Evolutionary conservation across 1,139 yeast species (phyloP), one percentile per base, ranked within the genome.

Genomic region (Lizanozyma gosingica): DNA sequence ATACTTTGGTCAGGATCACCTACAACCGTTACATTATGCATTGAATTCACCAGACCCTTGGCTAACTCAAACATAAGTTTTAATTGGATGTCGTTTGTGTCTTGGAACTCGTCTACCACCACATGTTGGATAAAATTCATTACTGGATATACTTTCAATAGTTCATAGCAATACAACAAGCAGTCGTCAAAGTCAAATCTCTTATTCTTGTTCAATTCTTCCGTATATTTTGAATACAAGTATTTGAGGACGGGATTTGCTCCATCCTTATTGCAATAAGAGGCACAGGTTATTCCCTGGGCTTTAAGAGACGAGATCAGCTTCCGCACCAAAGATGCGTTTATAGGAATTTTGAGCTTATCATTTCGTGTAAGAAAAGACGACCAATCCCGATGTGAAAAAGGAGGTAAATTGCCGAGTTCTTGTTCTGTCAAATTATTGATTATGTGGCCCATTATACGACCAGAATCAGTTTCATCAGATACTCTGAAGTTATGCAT

Each of bases 1-100:
- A 92, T 92, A 53, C 95, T 82, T 58, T 92, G 97, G 59, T 92
- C 97, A 0, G 97, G 95, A 52, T 92, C 98, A 1, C 98, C 98
- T 1, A 92, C 97, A 1, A 88, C 78, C 0, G 97, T 85, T 6
- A 90, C 68, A 45, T 81, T 81, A 43, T 62, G 59, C 8, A n/a
- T 50, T 16, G 51, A 51, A 36, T 60, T 57, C 3, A 62, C 61
- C 0, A 56, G 45, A 4, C 67, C 69, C 15, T 60, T 56, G 0
- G 86, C 79, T 47, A 90, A 71, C 16, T 67, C 63, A 45, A 72
- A 73, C 70, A 86, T 73, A 37, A 92, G 63, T 41, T 76, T 74
- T 45, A 87, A 65, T 55, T 92, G 97, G 17, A 86, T 70, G 22
- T 69, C 69, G 50, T 85, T 87, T 0, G 97, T 88, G 53, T 92